Evolutionary conservation across 164 flowering plant genomes (phyloP).

Genomic region (Chloranthus sessilifolius): DNA sequence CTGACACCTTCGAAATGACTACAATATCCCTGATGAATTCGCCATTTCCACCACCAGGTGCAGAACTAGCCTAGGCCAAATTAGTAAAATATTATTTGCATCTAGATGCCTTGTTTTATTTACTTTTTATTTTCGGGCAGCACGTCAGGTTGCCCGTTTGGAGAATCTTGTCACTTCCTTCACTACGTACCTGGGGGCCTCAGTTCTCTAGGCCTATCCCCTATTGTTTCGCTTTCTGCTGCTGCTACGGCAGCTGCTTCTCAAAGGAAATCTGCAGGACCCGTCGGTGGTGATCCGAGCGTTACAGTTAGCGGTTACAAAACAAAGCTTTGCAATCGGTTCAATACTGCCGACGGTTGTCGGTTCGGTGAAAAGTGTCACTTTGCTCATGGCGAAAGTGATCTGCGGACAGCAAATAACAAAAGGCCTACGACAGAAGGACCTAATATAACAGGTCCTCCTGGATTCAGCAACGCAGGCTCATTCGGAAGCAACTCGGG

Average conservation of each 20-base stretch:
- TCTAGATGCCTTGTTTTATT: too few species aligned
- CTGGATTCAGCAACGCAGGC: not conserved
- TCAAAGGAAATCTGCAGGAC: slow-evolving; percentile 14
- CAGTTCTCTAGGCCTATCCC: slow-evolving; percentile 18
- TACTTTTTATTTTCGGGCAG: slow-evolving; percentile 11
- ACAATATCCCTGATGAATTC: too few species aligned
- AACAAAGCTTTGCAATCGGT: slow-evolving; percentile 26
- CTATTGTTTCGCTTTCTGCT: slow-evolving; percentile 13
- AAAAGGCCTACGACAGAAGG: not conserved
- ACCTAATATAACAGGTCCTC: slow-evolving; percentile 4
- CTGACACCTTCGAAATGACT: too few species aligned
- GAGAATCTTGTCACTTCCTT: slow-evolving; percentile 34
- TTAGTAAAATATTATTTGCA: too few species aligned
- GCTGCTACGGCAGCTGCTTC: slow-evolving; percentile 5
- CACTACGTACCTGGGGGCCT: slow-evolving; percentile 33
- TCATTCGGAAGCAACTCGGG: not conserved
- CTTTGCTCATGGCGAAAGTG: slow-evolving; percentile 34
- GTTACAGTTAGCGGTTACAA: slow-evolving; percentile 17
- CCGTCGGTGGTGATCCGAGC: slow-evolving; percentile 15
- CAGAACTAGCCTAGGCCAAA: too few species aligned
- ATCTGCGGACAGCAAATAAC: slow-evolving; percentile 14
- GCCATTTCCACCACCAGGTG: too few species aligned
- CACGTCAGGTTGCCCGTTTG: slow-evolving; percentile 34
- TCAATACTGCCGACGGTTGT: slow-evolving; percentile 26
- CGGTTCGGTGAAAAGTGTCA: slow-evolving; percentile 30